Conservation (phyloP, 768 basidiomycete genomes). For the Amanita rimosa region DNA sequence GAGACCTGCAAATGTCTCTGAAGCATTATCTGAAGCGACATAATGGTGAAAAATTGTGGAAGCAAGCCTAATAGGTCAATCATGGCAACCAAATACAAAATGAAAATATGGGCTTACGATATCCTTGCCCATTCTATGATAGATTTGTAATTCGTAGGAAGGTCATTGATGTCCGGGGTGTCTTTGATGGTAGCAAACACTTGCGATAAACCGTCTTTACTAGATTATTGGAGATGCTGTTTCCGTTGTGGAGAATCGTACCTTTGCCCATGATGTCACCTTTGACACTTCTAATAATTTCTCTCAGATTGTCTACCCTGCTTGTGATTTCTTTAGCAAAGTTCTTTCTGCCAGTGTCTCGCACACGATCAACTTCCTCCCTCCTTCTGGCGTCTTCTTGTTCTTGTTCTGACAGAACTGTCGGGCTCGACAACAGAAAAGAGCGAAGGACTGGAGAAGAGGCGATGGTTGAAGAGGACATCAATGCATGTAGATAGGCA, state of each 20-base stretch:
- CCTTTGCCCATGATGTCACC: conserved; percentile 89
- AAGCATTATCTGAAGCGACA: conserved; percentile 86
- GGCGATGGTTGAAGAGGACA: conserved; percentile 61
- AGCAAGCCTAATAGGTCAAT: conserved; percentile 51
- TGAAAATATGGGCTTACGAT: conserved; percentile 48
- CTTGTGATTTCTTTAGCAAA: conserved; percentile 83
- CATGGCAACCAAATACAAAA: conserved; percentile 1
- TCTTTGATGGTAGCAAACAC: conserved; percentile 85
- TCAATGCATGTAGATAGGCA: conserved; percentile 78
- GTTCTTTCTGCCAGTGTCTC: conserved; percentile 78
- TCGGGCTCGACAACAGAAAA: conserved; percentile 75
- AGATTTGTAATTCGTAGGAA: conserved; percentile 79
- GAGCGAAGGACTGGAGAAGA: conserved; percentile 79
- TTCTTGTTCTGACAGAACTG: conserved; percentile 58
- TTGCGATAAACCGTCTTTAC: conserved; percentile 70
- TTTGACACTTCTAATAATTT: conserved; percentile 78
- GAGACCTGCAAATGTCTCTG: conserved; percentile 75
- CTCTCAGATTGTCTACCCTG: conserved; percentile 78
- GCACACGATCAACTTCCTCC: conserved; percentile 78
- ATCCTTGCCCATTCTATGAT: conserved; percentile 96
- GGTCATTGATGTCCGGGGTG: conserved; percentile 61
- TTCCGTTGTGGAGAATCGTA: conserved; percentile 13
- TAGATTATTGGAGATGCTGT: neutral
- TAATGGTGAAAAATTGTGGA: conserved; percentile 95
- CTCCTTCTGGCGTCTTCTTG: conserved; percentile 64